These are phyloP conservation scores for cucumber (Cucumis sativus) DNA, from an alignment of 306 rosid species.

Conservation along the genomic window DNA sequence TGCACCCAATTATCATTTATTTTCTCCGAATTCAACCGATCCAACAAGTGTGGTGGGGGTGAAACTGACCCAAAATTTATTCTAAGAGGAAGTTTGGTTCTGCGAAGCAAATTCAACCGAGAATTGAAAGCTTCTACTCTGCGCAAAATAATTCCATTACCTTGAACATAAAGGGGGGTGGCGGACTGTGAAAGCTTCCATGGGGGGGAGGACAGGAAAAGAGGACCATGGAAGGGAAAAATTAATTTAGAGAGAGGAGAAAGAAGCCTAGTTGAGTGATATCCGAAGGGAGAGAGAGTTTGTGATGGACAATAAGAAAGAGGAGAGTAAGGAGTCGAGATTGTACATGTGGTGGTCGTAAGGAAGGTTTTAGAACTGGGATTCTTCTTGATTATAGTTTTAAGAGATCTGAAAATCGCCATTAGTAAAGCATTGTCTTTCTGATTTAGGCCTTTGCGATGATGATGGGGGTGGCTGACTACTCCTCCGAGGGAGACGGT, in stretches of 20 bases:
- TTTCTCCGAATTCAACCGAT: slow-evolving; percentile 19
- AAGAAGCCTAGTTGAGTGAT: slow-evolving; percentile 20
- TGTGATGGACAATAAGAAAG: neutral
- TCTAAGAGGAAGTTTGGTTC: slow-evolving; percentile 29
- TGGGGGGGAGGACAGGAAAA: slow-evolving; percentile 62
- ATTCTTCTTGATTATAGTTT: slow-evolving; percentile 16
- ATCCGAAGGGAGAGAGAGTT: slow-evolving; percentile 23
- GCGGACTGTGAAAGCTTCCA: slow-evolving; percentile 95
- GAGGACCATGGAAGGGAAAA: slow-evolving; percentile 44
- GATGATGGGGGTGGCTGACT: neutral
- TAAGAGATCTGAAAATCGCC: slow-evolving; percentile 46
- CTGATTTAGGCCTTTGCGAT: neutral
- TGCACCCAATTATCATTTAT: slow-evolving; percentile 13
- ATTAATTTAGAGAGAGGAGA: slow-evolving; percentile 38
- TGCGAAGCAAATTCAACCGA: slow-evolving; percentile 31
- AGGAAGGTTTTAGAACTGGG: slow-evolving; percentile 36
- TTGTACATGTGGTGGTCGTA: slow-evolving; percentile 24
- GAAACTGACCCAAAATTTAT: slow-evolving; percentile 16
- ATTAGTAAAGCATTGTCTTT: slow-evolving; percentile 23
- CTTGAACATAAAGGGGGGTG: slow-evolving; percentile 50
- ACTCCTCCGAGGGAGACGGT: neutral
- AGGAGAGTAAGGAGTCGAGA: slow-evolving; percentile 15
- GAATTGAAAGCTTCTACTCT: slow-evolving; percentile 38
- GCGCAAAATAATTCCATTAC: slow-evolving; percentile 42
- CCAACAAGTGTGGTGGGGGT: slow-evolving; percentile 10